These are phyloP conservation scores for Penicillium capsulatum DNA, from an alignment of 2,329 filamentous ascomycete species.

Conservation along the genomic window DNA sequence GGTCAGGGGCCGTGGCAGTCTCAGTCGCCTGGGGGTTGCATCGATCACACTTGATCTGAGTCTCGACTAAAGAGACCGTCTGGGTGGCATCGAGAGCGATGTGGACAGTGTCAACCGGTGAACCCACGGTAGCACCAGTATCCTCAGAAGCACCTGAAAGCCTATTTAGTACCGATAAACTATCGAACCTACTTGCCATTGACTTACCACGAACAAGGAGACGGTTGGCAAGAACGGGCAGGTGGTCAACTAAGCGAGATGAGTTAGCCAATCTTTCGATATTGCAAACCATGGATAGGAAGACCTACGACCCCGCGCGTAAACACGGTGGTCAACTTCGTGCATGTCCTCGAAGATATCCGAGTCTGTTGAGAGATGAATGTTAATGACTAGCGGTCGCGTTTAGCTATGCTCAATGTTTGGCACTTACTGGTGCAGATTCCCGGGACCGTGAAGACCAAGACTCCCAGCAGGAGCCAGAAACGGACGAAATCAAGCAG, in stretches of 20 bases:
- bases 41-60: too few relatives aligned
- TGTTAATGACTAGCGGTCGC: too few relatives aligned
- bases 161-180: too few relatives aligned
- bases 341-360: background rate
- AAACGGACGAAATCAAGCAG: background rate
- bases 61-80: too few relatives aligned
- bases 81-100: too few relatives aligned
- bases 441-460: background rate
- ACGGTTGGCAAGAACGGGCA: slow-evolving; percentile 1
- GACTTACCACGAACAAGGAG: slow-evolving; percentile 2
- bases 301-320: background rate
- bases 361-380: too few relatives aligned
- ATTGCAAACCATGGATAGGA: background rate
- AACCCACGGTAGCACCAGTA: too few relatives aligned
- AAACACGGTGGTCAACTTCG: background rate
- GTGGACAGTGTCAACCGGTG: too few relatives aligned
- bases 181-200: background rate
- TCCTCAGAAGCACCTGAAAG: too few relatives aligned
- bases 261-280: slow-evolving; percentile 1
- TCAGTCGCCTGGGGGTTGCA: background rate
- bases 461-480: background rate
- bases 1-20: background rate
- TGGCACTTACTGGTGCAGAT: background rate
- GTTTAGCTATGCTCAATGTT: too few relatives aligned
- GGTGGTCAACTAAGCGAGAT: slow-evolving; percentile 5